Percentiles rank a stretch among this genome's conserved stretches.
Evolutionary conservation across 495 filamentous ascomycete genomes (phyloP).

Genomic region (Margaritispora aquatica): DNA sequence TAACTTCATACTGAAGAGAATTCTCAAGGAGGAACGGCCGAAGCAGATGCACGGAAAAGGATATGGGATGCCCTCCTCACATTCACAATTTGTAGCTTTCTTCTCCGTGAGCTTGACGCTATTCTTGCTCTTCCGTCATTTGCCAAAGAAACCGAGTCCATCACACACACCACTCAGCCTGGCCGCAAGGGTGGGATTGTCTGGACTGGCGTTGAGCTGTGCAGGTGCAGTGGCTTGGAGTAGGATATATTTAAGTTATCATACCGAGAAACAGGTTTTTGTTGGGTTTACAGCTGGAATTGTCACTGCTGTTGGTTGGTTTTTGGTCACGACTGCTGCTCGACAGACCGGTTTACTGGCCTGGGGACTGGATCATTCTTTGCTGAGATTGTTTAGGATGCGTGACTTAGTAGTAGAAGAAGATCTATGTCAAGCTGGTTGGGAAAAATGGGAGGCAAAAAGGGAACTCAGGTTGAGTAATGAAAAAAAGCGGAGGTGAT

Average conservation of each 20-base stretch:
- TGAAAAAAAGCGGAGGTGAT: conserved; percentile 16
- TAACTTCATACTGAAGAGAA: conserved; percentile 83
- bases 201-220: conserved; percentile 45
- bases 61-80: conserved; percentile 98
- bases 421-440: conserved; percentile 85
- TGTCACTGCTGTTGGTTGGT: conserved; percentile 73
- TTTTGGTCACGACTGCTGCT: conserved; percentile 55
- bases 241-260: conserved; percentile 87
- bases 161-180: conserved; percentile 51
- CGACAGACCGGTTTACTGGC: conserved; percentile 55
- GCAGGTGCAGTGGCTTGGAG: conserved; percentile 71
- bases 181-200: conserved; percentile 49
- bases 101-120: conserved; percentile 78
- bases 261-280: conserved; percentile 81
- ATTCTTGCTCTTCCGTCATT: conserved; percentile 75
- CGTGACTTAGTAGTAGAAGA: conserved; percentile 85
- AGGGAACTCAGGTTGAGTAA: conserved; percentile 10
- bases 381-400: conserved; percentile 59
- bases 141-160: conserved; percentile 38
- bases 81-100: conserved; percentile 90
- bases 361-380: conserved; percentile 63
- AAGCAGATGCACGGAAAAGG: conserved; percentile 81
- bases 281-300: conserved; percentile 69
- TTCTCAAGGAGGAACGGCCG: conserved; percentile 88
- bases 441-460: conserved; percentile 80